Conservation (phyloP, 1,284 basidiomycete species). For the Sporisorium exsertum region DNA sequence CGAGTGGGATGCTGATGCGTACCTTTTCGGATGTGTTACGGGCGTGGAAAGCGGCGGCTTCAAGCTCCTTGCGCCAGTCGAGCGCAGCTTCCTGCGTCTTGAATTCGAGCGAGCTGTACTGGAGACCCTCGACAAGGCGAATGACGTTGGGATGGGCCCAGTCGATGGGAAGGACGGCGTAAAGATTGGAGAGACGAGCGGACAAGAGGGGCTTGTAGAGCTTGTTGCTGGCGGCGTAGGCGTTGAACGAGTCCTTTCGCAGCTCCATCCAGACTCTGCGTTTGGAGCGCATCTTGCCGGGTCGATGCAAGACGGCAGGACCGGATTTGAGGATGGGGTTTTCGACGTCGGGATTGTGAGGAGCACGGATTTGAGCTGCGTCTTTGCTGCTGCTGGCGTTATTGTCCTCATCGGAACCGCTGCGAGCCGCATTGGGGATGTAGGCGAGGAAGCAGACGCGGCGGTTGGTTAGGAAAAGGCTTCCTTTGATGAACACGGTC, state of each 20-base stretch:
- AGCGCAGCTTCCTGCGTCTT: slow-evolving; percentile 58
- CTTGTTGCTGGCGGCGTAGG: slow-evolving; percentile 57
- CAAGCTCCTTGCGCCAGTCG: slow-evolving; percentile 57
- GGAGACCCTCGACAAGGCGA: slow-evolving; percentile 40
- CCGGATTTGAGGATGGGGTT: slow-evolving; percentile 56
- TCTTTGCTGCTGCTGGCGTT: background rate
- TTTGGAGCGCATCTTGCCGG: slow-evolving; percentile 51
- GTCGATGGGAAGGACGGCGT: slow-evolving; percentile 51
- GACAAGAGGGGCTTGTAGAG: slow-evolving; percentile 60
- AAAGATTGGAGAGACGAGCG: slow-evolving; percentile 51
- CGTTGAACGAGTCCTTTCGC: slow-evolving; percentile 50
- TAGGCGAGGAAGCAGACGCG: slow-evolving; percentile 62
- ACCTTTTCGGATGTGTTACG: slow-evolving; percentile 56
- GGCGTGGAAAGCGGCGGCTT: slow-evolving; percentile 51
- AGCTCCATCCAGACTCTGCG: slow-evolving; percentile 60
- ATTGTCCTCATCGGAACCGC: background rate
- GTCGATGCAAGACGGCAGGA: slow-evolving; percentile 52
- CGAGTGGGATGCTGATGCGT: slow-evolving; percentile 57
- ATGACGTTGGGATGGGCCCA: slow-evolving; percentile 49
- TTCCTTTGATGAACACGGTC: slow-evolving; percentile 61
- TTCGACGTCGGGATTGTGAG: slow-evolving; percentile 28
- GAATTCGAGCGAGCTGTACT: slow-evolving; percentile 56
- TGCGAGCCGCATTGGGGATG: slow-evolving; percentile 32
- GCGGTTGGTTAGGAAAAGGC: slow-evolving; percentile 56
- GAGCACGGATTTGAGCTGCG: background rate